These are phyloP conservation scores for Brassica incana DNA, from an alignment of 345 rosid genomes.

Conservation along the genomic window DNA sequence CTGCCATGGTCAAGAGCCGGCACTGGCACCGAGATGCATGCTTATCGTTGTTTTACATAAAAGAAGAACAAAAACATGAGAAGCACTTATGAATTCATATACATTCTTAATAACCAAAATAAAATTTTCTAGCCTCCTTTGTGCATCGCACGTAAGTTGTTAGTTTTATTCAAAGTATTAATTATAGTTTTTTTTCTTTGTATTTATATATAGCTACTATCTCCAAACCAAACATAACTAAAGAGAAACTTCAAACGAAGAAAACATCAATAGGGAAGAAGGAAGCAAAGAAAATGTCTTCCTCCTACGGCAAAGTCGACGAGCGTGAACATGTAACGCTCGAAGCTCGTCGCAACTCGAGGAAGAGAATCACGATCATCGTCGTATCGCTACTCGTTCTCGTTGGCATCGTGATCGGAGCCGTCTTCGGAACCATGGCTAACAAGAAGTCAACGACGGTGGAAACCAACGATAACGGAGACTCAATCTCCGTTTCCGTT, in stretches of 20 bases:
- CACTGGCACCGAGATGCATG: constrained; percentile 12
- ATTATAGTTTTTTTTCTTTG: background rate
- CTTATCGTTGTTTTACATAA: background rate
- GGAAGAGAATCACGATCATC: constrained; percentile 46
- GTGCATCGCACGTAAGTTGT: constrained; percentile 38
- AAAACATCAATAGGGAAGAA: background rate
- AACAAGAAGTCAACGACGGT: constrained; percentile 14
- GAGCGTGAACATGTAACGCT: constrained; percentile 55
- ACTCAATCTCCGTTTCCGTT: constrained; percentile 41
- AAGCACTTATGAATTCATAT: constrained; percentile 20
- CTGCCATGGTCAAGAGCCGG: background rate
- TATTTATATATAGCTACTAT: constrained; percentile 8
- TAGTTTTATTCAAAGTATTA: constrained; percentile 7
- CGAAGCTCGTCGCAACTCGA: constrained; percentile 49
- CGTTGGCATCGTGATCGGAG: constrained; percentile 50
- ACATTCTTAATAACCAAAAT: background rate
- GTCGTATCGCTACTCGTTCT: constrained; percentile 52
- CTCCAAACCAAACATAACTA: constrained; percentile 2
- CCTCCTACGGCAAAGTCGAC: constrained; percentile 63
- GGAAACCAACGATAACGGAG: constrained; percentile 32
- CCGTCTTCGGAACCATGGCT: constrained; percentile 61
- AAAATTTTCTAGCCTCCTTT: background rate
- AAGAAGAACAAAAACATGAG: constrained; percentile 27
- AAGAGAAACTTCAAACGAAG: constrained; percentile 6
- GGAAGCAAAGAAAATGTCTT: constrained; percentile 38